Percentiles rank a stretch among this genome's conserved stretches.
These are phyloP conservation scores for Cornus controversa DNA, from an alignment of 148 eudicot genomes.

Conservation along the genomic window DNA sequence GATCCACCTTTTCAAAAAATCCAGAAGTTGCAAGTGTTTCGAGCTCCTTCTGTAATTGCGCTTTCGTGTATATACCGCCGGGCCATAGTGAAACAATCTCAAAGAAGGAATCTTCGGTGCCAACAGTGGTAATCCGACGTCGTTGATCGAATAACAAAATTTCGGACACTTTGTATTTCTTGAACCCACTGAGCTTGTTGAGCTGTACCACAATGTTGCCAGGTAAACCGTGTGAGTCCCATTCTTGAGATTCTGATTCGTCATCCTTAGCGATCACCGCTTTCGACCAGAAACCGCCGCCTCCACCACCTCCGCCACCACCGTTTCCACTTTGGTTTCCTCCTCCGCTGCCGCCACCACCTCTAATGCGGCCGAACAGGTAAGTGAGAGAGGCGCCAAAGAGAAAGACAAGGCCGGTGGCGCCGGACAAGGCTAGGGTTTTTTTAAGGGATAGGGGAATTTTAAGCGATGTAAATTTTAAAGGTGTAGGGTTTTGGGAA, in stretches of 20 bases:
- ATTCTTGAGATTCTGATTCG: slow-evolving; percentile 37
- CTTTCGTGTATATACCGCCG: slow-evolving; percentile 69
- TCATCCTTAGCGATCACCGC: slow-evolving; percentile 61
- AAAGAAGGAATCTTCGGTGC: slow-evolving; percentile 76
- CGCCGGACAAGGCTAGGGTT: slow-evolving; percentile 36
- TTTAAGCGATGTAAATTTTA: neutral
- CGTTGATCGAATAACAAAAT: slow-evolving; percentile 51
- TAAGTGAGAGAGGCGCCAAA: slow-evolving; percentile 22
- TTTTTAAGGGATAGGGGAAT: slow-evolving; percentile 18
- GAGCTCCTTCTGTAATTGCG: slow-evolving; percentile 83
- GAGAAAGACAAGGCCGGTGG: slow-evolving; percentile 25
- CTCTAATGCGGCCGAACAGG: neutral
- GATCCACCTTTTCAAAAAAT: slow-evolving; percentile 82
- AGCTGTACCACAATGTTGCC: slow-evolving; percentile 67
- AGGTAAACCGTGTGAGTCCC: slow-evolving; percentile 82
- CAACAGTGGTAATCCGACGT: slow-evolving; percentile 37
- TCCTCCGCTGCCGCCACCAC: slow-evolving; percentile 29
- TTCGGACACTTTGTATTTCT: slow-evolving; percentile 74
- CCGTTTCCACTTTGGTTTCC: slow-evolving; percentile 38
- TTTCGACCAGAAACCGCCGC: slow-evolving; percentile 52
- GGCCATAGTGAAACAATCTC: slow-evolving; percentile 80
- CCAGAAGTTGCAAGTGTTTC: slow-evolving; percentile 79
- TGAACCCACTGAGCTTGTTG: slow-evolving; percentile 73
- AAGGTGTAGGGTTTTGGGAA: no score
- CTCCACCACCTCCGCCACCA: slow-evolving; percentile 38